Evolutionary conservation across 1,284 basidiomycete species (phyloP), one percentile per base, ranked within the genome.

Genomic region (Vanrija humicola): DNA sequence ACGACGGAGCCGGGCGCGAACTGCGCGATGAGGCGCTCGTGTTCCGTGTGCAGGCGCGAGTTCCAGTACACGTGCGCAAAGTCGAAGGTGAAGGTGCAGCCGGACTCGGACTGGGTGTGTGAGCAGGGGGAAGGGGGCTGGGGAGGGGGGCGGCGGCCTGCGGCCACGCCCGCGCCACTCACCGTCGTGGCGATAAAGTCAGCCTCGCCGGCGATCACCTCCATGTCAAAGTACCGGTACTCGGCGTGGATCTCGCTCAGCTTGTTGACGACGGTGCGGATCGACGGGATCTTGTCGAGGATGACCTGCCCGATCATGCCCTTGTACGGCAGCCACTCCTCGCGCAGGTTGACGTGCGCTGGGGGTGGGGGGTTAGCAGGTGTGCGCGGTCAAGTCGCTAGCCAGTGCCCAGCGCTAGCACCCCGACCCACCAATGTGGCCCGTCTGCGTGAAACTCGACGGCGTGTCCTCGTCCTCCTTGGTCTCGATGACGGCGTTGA

Each of bases 1-100:
- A 98, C 64, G 18, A 85, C 84, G 53, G 93, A 87, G 18, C 84
- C 80, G 0, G 84, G 82, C 23, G 80, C 71, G 73, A 97, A 79
- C 45, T 70, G 88, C 18, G 81, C 72, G 40, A 97, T 86, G 15
- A 99, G 80, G 4, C 93, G 84, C 38, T 86, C 85, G 67, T 99
- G 96, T 70, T 99, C 96, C 1, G 86, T 86, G 61, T 92, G 89
- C 38, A 98, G 77, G 18, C 96, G 84, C 18, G 93, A 95, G 78
- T 99, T 99, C 93, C 94, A 98, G 77, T 98, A 98, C 3, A 98
- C 96, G 65, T 86, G 82, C 9, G 89, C 86, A 69, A 98, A 98
- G 73, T 99, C 94, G 66, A 99, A 98, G 0, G 83, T 86, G 74
- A 98, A 98, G 15, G 78, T 79, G 75, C 93, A 98, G 62, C 86